Conservation (phyloP, 805 yeast genomes). For the Jamesozyma gamospora region DNA sequence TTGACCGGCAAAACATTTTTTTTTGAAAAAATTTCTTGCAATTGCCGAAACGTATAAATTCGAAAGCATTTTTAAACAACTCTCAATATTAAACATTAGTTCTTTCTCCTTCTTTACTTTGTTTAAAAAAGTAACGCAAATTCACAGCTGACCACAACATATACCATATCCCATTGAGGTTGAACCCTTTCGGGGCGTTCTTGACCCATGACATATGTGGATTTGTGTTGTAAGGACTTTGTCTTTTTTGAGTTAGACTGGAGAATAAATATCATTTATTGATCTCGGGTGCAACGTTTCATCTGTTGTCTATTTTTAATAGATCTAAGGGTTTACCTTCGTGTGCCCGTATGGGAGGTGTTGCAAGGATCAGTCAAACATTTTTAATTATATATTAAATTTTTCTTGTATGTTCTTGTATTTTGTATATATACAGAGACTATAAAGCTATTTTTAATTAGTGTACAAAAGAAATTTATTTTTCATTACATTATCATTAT, state of each 20-base stretch:
- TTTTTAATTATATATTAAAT: too few relatives aligned
- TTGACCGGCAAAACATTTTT: too few relatives aligned
- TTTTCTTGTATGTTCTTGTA: too few relatives aligned
- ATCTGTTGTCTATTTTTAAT: slow-evolving; percentile 37
- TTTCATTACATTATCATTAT: too few relatives aligned
- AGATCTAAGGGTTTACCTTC: slow-evolving; percentile 61
- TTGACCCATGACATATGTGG: slow-evolving; percentile 62
- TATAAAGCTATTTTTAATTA: too few relatives aligned
- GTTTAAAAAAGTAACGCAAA: slow-evolving; percentile 40
- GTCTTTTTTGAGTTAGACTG: slow-evolving; percentile 39
- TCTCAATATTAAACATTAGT: too few relatives aligned
- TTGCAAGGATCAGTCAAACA: slow-evolving; percentile 42
- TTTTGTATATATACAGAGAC: too few relatives aligned
- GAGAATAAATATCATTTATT: slow-evolving; percentile 40
- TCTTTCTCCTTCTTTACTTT: too few relatives aligned
- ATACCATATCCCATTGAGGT: slow-evolving; percentile 60
- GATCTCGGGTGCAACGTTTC: slow-evolving; percentile 72
- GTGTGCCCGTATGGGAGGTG: slow-evolving; percentile 66
- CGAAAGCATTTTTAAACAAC: too few relatives aligned
- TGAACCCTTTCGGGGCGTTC: slow-evolving; percentile 53
- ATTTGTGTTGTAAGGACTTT: slow-evolving; percentile 31
- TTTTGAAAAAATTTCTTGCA: too few relatives aligned
- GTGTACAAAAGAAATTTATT: not conserved
- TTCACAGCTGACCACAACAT: slow-evolving; percentile 54
- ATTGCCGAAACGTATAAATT: not conserved